Base-by-base conservation (phyloP, 352 stramenopile species). In the Globisporangium paddicum region DNA sequence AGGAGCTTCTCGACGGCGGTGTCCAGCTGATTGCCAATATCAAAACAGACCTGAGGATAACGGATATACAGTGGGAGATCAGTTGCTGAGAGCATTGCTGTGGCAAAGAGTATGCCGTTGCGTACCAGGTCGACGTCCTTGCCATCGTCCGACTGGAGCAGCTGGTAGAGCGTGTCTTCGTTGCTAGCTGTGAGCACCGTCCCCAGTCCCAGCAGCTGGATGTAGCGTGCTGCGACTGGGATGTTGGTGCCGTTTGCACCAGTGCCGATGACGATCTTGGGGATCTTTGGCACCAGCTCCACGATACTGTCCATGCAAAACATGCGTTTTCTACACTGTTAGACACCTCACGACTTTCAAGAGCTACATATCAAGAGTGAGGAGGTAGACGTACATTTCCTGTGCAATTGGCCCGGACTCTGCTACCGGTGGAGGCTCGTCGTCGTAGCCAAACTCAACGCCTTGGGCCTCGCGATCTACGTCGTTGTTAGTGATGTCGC, bases 161-260 rank as follows among this genome's bases (percentile, higher is more conserved):
- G 34, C 13, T 62, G 54, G 37, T 87, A 70, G 28, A 89, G 60
- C 5, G 69, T 65, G 14, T 47, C 42, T 50, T 87, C 74, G 10
- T 66, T 53, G 8, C 52, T 55, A 0, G 70, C 61, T 18, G 71
- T 77, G 32, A 71, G 32, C 18, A 89, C 77, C 1, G 73, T 81
- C 34, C 79, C 80, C 13, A 93, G 21, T 0, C 81, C 82, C 16
- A 92, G 58, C 14, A 92, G 64, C 25, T 90, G 78, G 28, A 92
- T 87, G 61, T 90, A 92, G 10, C 82, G 74, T 0, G 72, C 80
- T n/a, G 72, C 68, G 16, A 82, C 71, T 1, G 76, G 60, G 7
- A 81, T 68, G 53, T 74, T 80, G 2, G 60, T 66, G 2, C 62
- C 75, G 28, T 62, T 64, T 14, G 69, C 60, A 7, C 73, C 55